phyloP scores from a whole-genome alignment of 1,284 basidiomycete species.

The Phlebopus sp. region DNA sequence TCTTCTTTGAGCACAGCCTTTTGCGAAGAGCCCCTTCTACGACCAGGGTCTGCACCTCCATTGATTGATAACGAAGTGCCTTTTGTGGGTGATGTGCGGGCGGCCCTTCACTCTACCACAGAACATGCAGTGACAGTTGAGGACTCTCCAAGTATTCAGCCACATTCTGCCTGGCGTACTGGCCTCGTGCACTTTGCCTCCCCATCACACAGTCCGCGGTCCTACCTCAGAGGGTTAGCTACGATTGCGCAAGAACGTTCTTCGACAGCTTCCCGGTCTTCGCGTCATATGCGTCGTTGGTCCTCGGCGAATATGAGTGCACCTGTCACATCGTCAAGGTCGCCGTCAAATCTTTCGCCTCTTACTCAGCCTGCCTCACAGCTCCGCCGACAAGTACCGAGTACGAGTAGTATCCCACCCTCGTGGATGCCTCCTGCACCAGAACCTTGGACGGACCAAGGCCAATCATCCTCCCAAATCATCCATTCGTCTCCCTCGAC shows the following conservation, averaged over 20 bases:
- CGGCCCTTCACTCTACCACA: constrained; percentile 13
- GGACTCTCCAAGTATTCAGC: constrained; percentile 11
- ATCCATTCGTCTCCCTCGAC: constrained; percentile 17
- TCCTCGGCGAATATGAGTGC: constrained; percentile 25
- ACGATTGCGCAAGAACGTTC: constrained; percentile 31
- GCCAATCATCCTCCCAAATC: constrained; percentile 11
- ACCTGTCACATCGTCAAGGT: constrained; percentile 26
- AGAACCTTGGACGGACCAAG: constrained; percentile 26
- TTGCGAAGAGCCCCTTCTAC: constrained; percentile 20
- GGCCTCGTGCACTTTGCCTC: too few relatives aligned
- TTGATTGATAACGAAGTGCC: constrained; percentile 29
- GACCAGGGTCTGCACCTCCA: constrained; percentile 30
- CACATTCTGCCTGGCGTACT: constrained; percentile 21
- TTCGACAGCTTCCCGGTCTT: constrained; percentile 27
- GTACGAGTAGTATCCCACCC: constrained; percentile 15
- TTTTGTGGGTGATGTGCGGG: constrained; percentile 27
- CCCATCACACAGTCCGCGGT: constrained; percentile 30
- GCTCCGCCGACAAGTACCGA: constrained; percentile 18
- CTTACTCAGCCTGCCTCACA: constrained; percentile 16
- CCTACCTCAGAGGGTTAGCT: constrained; percentile 32
- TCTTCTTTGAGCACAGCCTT: constrained; percentile 26
- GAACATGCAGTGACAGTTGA: constrained; percentile 17
- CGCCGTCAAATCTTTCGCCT: constrained; percentile 18
- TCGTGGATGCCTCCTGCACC: constrained; percentile 23
- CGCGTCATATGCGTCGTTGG: constrained; percentile 32